Conservation (phyloP, 371 early-diverging fungal species). For the Smittium mucronatum region DNA sequence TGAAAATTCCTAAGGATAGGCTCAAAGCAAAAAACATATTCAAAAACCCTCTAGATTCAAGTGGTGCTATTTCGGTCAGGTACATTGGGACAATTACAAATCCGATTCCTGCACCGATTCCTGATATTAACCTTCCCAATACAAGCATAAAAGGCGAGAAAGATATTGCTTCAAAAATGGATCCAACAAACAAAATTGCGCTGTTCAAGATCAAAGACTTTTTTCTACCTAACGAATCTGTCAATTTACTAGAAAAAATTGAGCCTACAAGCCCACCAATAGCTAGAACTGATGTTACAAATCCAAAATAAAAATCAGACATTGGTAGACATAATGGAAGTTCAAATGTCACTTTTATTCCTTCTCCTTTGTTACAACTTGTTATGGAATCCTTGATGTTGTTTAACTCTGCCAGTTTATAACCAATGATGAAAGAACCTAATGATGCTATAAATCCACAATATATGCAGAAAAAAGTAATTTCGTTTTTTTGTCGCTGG, state of each 20-base stretch:
- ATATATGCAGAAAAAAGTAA: slow-evolving; percentile 1
- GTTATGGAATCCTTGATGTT: slow-evolving; percentile 38
- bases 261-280: slow-evolving; percentile 77
- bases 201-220: slow-evolving; percentile 53
- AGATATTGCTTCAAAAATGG: slow-evolving; percentile 50
- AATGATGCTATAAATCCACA: slow-evolving; percentile 16
- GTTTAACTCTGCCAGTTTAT: slow-evolving; percentile 69
- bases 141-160: slow-evolving; percentile 37
- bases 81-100: slow-evolving; percentile 79
- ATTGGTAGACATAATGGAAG: slow-evolving; percentile 69
- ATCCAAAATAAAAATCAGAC: slow-evolving; percentile 54
- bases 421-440: slow-evolving; percentile 65
- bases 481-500: too few relatives aligned
- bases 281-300: slow-evolving; percentile 55
- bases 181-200: slow-evolving; percentile 44
- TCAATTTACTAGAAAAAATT: slow-evolving; percentile 49
- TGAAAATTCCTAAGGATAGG: slow-evolving; percentile 70
- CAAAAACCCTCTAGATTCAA: slow-evolving; percentile 54
- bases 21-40: slow-evolving; percentile 71
- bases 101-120: slow-evolving; percentile 69
- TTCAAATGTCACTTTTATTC: background rate
- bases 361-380: slow-evolving; percentile 2
- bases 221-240: slow-evolving; percentile 56
- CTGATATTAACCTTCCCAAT: slow-evolving; percentile 68
- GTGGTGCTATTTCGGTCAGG: slow-evolving; percentile 70